Evolutionary conservation across 2,329 filamentous ascomycete genomes (phyloP), one percentile per base, ranked within the genome.

Genomic region (Teratosphaeria nubilosa): DNA sequence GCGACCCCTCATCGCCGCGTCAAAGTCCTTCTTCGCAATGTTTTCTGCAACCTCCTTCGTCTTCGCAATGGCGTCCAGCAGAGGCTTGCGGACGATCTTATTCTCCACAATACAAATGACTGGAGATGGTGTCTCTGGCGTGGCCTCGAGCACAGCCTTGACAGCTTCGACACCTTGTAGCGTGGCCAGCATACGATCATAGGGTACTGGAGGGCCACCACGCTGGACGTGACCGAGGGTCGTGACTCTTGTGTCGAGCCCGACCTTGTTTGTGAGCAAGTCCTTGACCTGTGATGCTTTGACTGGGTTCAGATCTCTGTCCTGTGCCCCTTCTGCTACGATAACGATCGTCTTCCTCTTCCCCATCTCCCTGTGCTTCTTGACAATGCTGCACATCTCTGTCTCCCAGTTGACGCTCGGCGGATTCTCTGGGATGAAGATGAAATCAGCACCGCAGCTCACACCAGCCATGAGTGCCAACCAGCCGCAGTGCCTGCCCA

Each of bases 291-390:
- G 86, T 20, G 80, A 77, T 10, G 90, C 85, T 0, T 84, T 84
- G 68, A 99, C 95, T 74, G 90, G 92, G 70, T 87, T 88, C 59
- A 96, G 84, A 56, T 92, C 77, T 63, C 82, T 82, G 75, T 96
- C 91, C 65, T 91, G 87, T 53, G 94, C 94, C 65, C 94, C 94
- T 76, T 99, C 94, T 56, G 94, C 94, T 56, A 99, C 88, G 67
- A 99, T 96, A 68, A 99, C 92, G 67, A 97, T 97, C 1, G 94
- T 97, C 79, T 96, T 95, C 68, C 94, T 84, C 82, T 97, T 99
- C 69, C 94, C 94, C 70, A 90, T 81, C 62, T 81, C 79, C 64
- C 94, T 86, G 76, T 97, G 94, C 86, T 94, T 68, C 59, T 67
- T 81, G 58, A 96, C 85, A 56, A 94, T 85, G 24, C 79, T 76